Evolutionary conservation across 768 basidiomycete genomes (phyloP).

Genomic region (Trametes sanguinea): DNA sequence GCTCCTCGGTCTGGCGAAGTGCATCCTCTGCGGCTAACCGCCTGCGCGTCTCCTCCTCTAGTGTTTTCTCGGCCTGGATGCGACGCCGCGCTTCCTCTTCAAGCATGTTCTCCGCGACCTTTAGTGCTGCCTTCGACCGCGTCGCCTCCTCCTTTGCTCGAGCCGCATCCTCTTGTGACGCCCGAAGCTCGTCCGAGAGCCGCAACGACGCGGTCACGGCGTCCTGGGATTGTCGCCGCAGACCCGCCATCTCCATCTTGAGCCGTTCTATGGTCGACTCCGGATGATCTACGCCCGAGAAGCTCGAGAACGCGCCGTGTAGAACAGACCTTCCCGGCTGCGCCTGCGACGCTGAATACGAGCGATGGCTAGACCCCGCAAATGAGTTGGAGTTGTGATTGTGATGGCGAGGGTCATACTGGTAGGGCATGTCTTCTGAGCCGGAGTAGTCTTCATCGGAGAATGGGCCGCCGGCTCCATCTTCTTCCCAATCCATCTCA

Average conservation of each 20-base stretch:
- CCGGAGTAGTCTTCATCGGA: constrained; percentile 58
- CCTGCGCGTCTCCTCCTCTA: constrained; percentile 49
- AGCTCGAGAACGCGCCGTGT: constrained; percentile 31
- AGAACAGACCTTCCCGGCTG: constrained; percentile 23
- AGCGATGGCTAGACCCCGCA: constrained; percentile 17
- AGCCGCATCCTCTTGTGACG: constrained; percentile 54
- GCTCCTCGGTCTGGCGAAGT: constrained; percentile 46
- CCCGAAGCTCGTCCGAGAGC: constrained; percentile 70
- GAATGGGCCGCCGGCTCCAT: constrained; percentile 23
- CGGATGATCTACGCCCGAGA: constrained; percentile 29
- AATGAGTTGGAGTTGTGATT: constrained; percentile 8
- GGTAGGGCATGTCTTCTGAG: constrained; percentile 56
- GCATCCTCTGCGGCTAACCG: constrained; percentile 55
- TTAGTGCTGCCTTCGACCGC: constrained; percentile 54
- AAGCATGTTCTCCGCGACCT: constrained; percentile 55
- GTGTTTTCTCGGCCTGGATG: constrained; percentile 56
- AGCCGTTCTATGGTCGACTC: constrained; percentile 58
- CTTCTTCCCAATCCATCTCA: constrained; percentile 37
- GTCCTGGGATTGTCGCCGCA: constrained; percentile 69
- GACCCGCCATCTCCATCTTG: constrained; percentile 61
- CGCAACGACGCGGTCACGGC: constrained; percentile 64
- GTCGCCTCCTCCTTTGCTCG: constrained; percentile 52
- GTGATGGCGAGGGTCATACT: constrained; percentile 38
- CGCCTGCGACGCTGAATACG: constrained; percentile 15
- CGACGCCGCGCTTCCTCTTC: constrained; percentile 62